Base-by-base conservation (phyloP, 768 basidiomycete species). In the Tulasnella sp. region DNA sequence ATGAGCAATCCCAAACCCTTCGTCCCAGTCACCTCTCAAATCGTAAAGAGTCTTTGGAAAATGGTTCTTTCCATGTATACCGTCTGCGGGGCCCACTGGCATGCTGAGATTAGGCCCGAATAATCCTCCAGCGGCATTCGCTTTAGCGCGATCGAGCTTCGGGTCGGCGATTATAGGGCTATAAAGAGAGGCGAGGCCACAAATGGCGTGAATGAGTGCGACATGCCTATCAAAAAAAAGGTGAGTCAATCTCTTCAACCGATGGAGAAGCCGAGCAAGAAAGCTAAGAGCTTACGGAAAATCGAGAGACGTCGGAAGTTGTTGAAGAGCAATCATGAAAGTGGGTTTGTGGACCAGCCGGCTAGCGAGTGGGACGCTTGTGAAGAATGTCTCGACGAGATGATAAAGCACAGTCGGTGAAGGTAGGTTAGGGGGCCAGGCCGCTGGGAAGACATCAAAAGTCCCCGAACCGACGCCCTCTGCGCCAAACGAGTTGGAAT, bases 91-190 rank as follows among this genome's bases (percentile, higher is more conserved):
- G 15, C 25, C 52, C 29, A 36, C 5, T 1, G 40, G 22, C 29
- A 6, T 12, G 19, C 19, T 31, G 12, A 14, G 9, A 12, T 42
- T n/a, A 17, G 40, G 42, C 7, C 29, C 29, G 19, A 73, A 69
- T 3, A 36, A 25, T 8, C 64, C 75, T 25, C 19, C 67, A 15
- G 38, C 75, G 15, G 37, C 45, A 25, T 25, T 22, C 39, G 64
- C 31, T 7, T n/a, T 6, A n/a, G 69, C 70, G 25, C 71, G 84
- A 49, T 84, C 83, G n/a, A 25, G 29, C 8, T 31, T 36, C 8
- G 36, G 25, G 67, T 76, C 75, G 14, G 45, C 31, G 14, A 77
- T 71, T 15, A 72, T 31, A 14, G 78, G 67, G 9, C 78, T 69
- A 37, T 78, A 77, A n/a, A 78, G 25, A 3, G 77, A 78, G 14